Conservation (phyloP, 148 eudicot species). For the Tetragonia tetragonoides region DNA sequence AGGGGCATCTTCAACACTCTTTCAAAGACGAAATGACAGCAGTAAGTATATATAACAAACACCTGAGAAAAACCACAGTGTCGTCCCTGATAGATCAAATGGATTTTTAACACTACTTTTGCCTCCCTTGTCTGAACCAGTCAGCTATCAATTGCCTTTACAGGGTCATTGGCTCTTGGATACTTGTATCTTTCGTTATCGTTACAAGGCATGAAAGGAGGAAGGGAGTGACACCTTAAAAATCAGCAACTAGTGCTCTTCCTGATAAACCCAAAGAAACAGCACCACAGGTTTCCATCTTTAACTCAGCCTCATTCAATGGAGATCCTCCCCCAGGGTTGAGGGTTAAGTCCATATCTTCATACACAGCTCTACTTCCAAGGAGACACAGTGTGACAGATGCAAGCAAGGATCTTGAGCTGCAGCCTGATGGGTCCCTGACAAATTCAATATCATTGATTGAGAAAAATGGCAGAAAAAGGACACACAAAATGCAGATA, state of each 20-base stretch:
- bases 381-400: constrained; percentile 78
- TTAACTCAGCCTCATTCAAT: constrained; percentile 51
- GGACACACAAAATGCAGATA: background rate
- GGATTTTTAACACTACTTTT: no score
- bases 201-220: no score
- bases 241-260: background rate
- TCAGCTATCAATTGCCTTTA: no score
- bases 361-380: constrained; percentile 89
- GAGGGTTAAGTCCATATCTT: constrained; percentile 49
- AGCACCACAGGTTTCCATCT: constrained; percentile 41
- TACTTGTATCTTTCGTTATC: no score
- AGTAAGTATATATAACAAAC: no score
- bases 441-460: constrained; percentile 20
- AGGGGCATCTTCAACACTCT: no score
- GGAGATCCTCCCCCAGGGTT: constrained; percentile 35
- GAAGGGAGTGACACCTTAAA: no score
- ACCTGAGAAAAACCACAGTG: no score
- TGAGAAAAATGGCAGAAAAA: constrained; percentile 8
- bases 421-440: constrained; percentile 82
- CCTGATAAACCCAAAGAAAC: constrained; percentile 54
- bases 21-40: no score
- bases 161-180: no score
- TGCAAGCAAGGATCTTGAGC: constrained; percentile 74
- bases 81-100: no score
- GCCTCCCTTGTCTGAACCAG: no score